Evolutionary conservation across 2,329 filamentous ascomycete genomes (phyloP).

Genomic region (Paraconiothyrium sp.): DNA sequence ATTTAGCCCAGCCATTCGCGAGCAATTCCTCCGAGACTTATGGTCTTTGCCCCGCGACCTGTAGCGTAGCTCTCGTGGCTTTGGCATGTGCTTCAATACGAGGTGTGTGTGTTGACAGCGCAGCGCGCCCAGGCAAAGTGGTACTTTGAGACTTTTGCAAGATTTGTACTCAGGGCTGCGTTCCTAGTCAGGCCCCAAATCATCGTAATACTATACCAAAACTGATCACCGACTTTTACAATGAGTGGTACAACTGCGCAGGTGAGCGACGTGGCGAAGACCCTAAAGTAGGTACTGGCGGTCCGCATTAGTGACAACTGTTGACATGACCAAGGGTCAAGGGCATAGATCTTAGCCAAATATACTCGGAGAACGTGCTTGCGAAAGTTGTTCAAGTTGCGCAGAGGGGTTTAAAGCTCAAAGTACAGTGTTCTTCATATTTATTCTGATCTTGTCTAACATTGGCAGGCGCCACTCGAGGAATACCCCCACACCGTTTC

Average conservation of each 20-base stretch:
- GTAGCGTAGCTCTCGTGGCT: slow-evolving; percentile 5
- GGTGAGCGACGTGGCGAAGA: background rate
- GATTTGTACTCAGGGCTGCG: background rate
- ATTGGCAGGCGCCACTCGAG: slow-evolving; percentile 33
- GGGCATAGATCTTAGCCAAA: slow-evolving; percentile 36
- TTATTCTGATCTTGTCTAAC: background rate
- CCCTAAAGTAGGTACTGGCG: slow-evolving; percentile 5
- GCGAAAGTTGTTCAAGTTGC: slow-evolving; percentile 48
- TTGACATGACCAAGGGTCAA: slow-evolving; percentile 28
- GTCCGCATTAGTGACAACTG: background rate
- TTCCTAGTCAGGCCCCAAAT: background rate
- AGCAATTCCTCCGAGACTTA: slow-evolving; percentile 34
- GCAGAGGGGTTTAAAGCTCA: slow-evolving; percentile 36
- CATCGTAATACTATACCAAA: background rate
- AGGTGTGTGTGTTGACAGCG: background rate
- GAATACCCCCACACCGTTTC: slow-evolving; percentile 48
- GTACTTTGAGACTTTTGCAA: background rate
- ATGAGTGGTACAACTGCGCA: slow-evolving; percentile 2
- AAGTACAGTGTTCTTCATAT: slow-evolving; percentile 19
- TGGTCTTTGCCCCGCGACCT: slow-evolving; percentile 19
- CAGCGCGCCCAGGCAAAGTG: background rate
- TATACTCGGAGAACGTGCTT: slow-evolving; percentile 41
- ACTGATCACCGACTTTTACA: no score
- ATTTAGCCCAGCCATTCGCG: slow-evolving; percentile 26
- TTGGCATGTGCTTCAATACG: slow-evolving; percentile 12